Base-by-base conservation (phyloP, 2,329 filamentous ascomycete genomes). In the Cyanodermella asteris region DNA sequence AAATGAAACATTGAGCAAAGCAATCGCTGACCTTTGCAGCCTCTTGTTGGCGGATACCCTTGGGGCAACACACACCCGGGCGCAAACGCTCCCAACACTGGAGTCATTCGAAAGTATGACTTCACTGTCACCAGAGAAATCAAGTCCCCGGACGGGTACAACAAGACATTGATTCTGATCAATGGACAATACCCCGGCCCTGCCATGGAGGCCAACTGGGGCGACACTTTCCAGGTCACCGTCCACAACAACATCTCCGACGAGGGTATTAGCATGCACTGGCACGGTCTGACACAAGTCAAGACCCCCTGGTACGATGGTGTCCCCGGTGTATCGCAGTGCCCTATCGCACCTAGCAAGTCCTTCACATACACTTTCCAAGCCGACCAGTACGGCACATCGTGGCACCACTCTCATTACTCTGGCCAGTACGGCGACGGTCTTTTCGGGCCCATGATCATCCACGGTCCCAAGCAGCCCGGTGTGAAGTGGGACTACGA, bases 381-480 rank as follows among this genome's bases (percentile, higher is more conserved):
- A 17, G 46, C 46, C 1, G 38, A 36, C 14, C 42, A 49, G 25
- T 51, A 51, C 22, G 49, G 49, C 1, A 34, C 32, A 6, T 28
- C 33, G 4, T 41, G 37, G 36, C 39, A 41, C 25, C 38, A 41
- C 23, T 44, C 41, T 10, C 48, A 51, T 22, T 44, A 49, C 16
- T 34, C 35, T 1, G 34, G 46, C 3, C 48, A 51, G 23, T 44
- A 47, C 9, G 45, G 43, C 36, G 40, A 41, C 2, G 42, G 42
- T 10, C 27, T 43, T 2, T 40, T 40, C 24, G 42, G 42, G 39
- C 23, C 38, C 18, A 44, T 54, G 6, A 24, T 40, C 51, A 36
- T 56, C 9, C 43, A 50, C 22, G 52, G 47, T 5, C 47, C 47
- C 6, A 28, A 37, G 12, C 43, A 41, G n/a, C n/a, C n/a, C n/a